Evolutionary conservation across 1,284 basidiomycete species (phyloP), one percentile per base, ranked within the genome.

Genomic region (Heliocybe sulcata): DNA sequence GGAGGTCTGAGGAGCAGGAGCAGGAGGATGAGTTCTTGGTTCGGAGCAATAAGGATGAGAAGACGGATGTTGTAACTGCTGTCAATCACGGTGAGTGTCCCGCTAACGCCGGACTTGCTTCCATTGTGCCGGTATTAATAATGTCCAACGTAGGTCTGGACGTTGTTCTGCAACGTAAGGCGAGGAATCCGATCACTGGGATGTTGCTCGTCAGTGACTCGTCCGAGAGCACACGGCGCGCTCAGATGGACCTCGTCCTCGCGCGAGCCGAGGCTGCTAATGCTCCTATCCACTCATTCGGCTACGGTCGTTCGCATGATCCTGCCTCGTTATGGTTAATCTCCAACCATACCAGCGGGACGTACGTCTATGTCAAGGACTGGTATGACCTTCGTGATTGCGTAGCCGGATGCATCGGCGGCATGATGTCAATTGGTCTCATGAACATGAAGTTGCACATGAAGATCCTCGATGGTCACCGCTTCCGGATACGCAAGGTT

Each of bases 291-390:
- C 96, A 99, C 70, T 90, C 93, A 1, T 90, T 99, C 61, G 96
- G 96, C 50, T 99, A 96, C 67, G 95, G 95, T 53, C 91, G 93
- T 59, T 90, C 90, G 14, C 96, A 98, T 68, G 95, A 99, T 68
- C 95, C 96, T 4, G 92, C 92, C 2, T 95, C 94, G n/a, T 81
- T 99, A 16, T 99, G 96, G 96, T 84, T 98, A 47, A 93, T 99
- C 77, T 97, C 94, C 11, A 98, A 98, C 71, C 93, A 98, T 68
- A 98, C 96, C 0, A 82, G 84, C 56, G 96, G 95, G 38, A 94
- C 92, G n/a, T 98, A 98, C 73, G 98, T 94, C 4, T 98, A 95
- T 64, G 92, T 97, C 55, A 90, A 90, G 69, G 94, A 97, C 66
- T 96, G 93, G 90, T 93, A 97, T 69, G 90, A 94, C 67, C 82